These are phyloP conservation scores for Kwoniella pini DNA, from an alignment of 768 basidiomycete genomes.

Conservation along the genomic window DNA sequence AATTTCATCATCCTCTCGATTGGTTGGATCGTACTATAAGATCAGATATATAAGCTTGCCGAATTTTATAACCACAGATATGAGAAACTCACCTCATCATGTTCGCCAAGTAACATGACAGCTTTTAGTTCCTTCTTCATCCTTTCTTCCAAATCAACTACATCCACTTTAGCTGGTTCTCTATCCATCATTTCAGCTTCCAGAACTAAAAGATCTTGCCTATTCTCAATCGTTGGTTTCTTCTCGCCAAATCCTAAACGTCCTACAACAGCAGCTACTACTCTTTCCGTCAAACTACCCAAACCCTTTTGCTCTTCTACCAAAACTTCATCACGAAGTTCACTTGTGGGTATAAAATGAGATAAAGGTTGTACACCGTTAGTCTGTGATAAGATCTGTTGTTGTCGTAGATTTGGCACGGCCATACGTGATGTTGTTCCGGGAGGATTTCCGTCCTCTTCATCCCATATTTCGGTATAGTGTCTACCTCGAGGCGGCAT, in stretches of 20 bases:
- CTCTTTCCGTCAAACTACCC: constrained; percentile 81
- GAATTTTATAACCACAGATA: not conserved
- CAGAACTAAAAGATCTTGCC: constrained; percentile 32
- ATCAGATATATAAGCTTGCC: not conserved
- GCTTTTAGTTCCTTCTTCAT: constrained; percentile 56
- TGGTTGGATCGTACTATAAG: constrained; percentile 53
- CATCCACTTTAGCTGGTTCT: constrained; percentile 70
- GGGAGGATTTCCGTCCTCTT: constrained; percentile 64
- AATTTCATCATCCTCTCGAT: constrained; percentile 80
- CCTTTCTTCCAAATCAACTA: constrained; percentile 56
- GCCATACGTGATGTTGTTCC: constrained; percentile 42
- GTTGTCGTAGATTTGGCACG: constrained; percentile 35
- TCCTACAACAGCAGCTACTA: constrained; percentile 49
- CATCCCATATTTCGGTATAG: constrained; percentile 90
- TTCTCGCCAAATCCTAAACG: constrained; percentile 23
- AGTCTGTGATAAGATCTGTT: constrained; percentile 15
- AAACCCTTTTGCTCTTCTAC: constrained; percentile 75
- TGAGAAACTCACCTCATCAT: constrained; percentile 65
- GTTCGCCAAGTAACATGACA: constrained; percentile 56
- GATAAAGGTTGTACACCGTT: constrained; percentile 17
- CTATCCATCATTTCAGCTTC: constrained; percentile 65
- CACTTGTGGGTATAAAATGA: constrained; percentile 57
- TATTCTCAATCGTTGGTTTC: constrained; percentile 22
- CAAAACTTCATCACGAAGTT: constrained; percentile 70
- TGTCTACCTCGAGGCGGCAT: constrained; percentile 85